Conservation (phyloP, 1,139 yeast species). For the Geotrichum bryndzae region DNA sequence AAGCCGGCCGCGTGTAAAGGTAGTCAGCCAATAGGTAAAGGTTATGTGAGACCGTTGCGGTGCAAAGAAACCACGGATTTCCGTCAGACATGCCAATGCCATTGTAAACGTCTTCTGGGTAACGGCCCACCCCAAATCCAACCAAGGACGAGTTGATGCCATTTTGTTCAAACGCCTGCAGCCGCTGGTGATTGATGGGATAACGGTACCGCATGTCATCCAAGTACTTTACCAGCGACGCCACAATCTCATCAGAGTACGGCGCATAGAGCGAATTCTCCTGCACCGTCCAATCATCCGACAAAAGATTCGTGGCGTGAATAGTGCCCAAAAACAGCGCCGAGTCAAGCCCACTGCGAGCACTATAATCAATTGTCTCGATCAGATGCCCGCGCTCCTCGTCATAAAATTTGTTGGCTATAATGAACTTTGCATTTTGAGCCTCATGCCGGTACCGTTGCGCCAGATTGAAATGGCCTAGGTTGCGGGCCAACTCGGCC, state of each 20-base stretch:
- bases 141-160: slow-evolving; percentile 22
- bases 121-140: slow-evolving; percentile 82
- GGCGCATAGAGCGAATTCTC: slow-evolving; percentile 29
- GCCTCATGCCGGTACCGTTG: slow-evolving; percentile 26
- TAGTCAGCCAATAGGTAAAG: slow-evolving; percentile 37
- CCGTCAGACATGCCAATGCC: slow-evolving; percentile 76
- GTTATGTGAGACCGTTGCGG: slow-evolving; percentile 70
- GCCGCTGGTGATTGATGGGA: slow-evolving; percentile 58
- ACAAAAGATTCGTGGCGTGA: slow-evolving; percentile 38
- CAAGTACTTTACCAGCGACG: slow-evolving; percentile 33
- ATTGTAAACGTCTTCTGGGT: slow-evolving; percentile 89
- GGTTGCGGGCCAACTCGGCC: slow-evolving; percentile 39
- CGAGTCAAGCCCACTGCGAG: slow-evolving; percentile 71
- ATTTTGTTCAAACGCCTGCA: slow-evolving; percentile 31
- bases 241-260: slow-evolving; percentile 29
- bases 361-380: slow-evolving; percentile 54
- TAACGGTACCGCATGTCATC: slow-evolving; percentile 66
- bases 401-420: slow-evolving; percentile 23
- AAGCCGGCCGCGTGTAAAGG: slow-evolving; percentile 35
- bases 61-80: slow-evolving; percentile 92
- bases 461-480: slow-evolving; percentile 37
- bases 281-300: slow-evolving; percentile 47
- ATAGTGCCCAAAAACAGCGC: slow-evolving; percentile 66
- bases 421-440: slow-evolving; percentile 30
- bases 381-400: slow-evolving; percentile 49